Base-by-base conservation (phyloP, 768 basidiomycete species). In the Peribolospora kevripleyi region DNA sequence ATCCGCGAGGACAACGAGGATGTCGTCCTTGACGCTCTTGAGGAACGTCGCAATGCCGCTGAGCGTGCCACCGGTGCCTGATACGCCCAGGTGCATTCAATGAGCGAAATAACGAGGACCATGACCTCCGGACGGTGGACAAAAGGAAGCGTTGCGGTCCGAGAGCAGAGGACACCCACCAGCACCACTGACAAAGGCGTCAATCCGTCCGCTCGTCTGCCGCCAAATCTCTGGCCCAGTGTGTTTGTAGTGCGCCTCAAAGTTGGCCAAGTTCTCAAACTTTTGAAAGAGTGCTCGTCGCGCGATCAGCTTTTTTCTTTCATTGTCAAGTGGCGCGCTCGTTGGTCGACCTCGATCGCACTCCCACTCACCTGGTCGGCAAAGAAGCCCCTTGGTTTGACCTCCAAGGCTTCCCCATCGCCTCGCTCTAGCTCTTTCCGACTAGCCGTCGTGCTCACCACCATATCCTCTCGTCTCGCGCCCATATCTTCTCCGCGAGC, bases 151-250 rank as follows among this genome's bases (percentile, higher is more conserved):
- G 51, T 42, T 25, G 25, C 25, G 25, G 25, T 25, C 25, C 25
- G 25, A 25, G 25, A 25, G 25, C 25, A 25, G 7, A 25, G 7
- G 14, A 11, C 10, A 56, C 69, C 57, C 55, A 78, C 87, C 87
- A 54, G 91, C 87, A 1, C 91, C 91, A 39, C 80, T 77, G 46
- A 97, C 80, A 62, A 95, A 95, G 5, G 81, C 86, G 63, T 83
- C 74, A 0, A 93, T 58, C 38, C 70, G 68, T 8, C 88, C 88
- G 62, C 79, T 80, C 6, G 84, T 86, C 65, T 98, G 93, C 47
- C 80, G 73, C 81, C 87, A 87, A 42, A 97, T 84, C 70, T 97
- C 93, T 0, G 87, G 88, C 0, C 85, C 93, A 0, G 93, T 95
- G 5, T 84, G 84, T 42, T 76, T 68, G 59, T 75, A 85, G 65